Percentiles rank a stretch among this genome's conserved stretches.
These are phyloP conservation scores for Thermoascus crustaceus DNA, from an alignment of 2,329 filamentous ascomycete species.

Conservation along the genomic window DNA sequence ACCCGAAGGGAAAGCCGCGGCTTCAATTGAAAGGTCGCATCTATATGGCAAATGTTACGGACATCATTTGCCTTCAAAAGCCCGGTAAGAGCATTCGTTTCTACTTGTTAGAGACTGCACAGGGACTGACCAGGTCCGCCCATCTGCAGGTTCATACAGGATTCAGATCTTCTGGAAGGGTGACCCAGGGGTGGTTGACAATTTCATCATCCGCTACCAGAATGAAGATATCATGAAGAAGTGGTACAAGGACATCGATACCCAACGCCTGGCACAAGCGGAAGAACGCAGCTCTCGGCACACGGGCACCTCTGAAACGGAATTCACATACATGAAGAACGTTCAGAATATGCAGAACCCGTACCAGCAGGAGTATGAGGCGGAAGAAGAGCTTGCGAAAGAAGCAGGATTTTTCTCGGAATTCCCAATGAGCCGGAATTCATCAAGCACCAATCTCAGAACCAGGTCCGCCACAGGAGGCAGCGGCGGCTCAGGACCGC, in stretches of 20 bases:
- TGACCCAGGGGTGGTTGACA: slow-evolving; percentile 89
- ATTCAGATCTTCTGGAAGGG: slow-evolving; percentile 99
- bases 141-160: slow-evolving; percentile 67
- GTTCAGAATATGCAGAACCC: slow-evolving; percentile 70
- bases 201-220: slow-evolving; percentile 87
- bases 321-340: slow-evolving; percentile 71
- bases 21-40: slow-evolving; percentile 93
- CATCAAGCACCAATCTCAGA: slow-evolving; percentile 66
- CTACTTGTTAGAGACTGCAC: not conserved
- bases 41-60: slow-evolving; percentile 98
- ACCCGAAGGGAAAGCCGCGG: slow-evolving; percentile 64
- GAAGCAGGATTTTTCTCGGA: slow-evolving; percentile 36
- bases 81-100: slow-evolving; percentile 57
- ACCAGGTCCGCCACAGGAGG: slow-evolving; percentile 67
- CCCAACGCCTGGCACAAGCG: slow-evolving; percentile 57
- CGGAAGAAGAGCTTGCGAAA: slow-evolving; percentile 42
- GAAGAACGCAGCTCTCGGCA: slow-evolving; percentile 42
- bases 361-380: slow-evolving; percentile 56
- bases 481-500: slow-evolving; percentile 32
- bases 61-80: slow-evolving; percentile 79
- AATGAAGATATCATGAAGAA: slow-evolving; percentile 91
- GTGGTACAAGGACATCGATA: slow-evolving; percentile 74
- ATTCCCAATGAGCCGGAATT: slow-evolving; percentile 55
- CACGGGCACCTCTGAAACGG: slow-evolving; percentile 53
- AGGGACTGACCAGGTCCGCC: slow-evolving; percentile 5